Evolutionary conservation across 768 basidiomycete species (phyloP), one percentile per base, ranked within the genome.

Genomic region (Lactarius sp.): DNA sequence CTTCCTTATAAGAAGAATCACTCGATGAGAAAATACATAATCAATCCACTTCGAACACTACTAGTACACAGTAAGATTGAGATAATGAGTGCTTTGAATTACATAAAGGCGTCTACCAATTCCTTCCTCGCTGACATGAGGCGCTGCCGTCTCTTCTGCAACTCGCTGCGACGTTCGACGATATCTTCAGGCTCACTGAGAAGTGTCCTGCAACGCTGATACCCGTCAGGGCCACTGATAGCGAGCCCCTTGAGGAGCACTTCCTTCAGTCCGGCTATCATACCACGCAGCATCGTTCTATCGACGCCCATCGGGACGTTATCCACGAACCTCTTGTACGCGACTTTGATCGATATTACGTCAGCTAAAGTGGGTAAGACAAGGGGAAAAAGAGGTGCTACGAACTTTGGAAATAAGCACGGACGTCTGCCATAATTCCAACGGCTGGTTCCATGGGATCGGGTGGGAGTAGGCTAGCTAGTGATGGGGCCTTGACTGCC

Each of bases 361-460:
- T 56, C 53, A 65, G 52, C 16, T 12, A 66, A 6, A 3, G 6
- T 51, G 18, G 1, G n/a, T 20, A 10, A 42, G 9, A 36, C 37
- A 41, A 39, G 18, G 14, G 36, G 27, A 56, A 22, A 33, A 44
- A 13, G 52, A 50, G 47, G 34, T 46, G 52, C 36, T 18, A 63
- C 64, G 10, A 67, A 88, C 88, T 87, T 81, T 88, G 84, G 70
- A 89, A 89, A 63, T 89, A 89, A 0, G 85, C 87, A 6, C 85
- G 76, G 4, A 88, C 85, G 52, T 85, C 81, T 0, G 86, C 85
- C 87, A 90, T 90, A 65, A 90, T 85, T 10, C 70, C 68, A 6
- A 88, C 66, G 0, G 84, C 84, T 0, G 80, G 76, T 42, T 83
- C 83, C 79, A 78, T 81, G 2, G 72, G 72, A 59, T 87, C 85